Conservation (phyloP, 1,139 yeast genomes). For the Ogataea hybrid region DNA sequence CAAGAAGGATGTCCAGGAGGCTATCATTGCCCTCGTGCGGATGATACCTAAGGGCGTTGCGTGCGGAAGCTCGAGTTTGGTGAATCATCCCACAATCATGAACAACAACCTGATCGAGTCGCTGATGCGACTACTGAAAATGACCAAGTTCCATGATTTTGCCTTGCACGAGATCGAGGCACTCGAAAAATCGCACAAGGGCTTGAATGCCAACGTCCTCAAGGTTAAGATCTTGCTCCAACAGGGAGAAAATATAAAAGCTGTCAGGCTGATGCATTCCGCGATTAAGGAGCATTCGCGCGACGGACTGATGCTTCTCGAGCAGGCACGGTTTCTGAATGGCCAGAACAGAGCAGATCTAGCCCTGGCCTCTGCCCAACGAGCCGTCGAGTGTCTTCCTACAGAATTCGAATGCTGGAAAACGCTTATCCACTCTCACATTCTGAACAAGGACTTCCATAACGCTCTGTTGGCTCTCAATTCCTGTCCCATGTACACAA, state of each 20-base stretch:
- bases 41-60: conserved; percentile 66
- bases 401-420: conserved; percentile 87
- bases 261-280: conserved; percentile 63
- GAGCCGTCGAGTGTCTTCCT: conserved; percentile 79
- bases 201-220: conserved; percentile 47
- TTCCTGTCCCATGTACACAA: conserved; percentile 88
- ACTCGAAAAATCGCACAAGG: conserved; percentile 29
- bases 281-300: conserved; percentile 59
- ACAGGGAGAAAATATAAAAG: conserved; percentile 76
- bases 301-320: conserved; percentile 54
- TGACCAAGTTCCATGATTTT: conserved; percentile 61
- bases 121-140: conserved; percentile 57
- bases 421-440: conserved; percentile 67
- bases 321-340: conserved; percentile 74
- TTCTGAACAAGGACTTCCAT: conserved; percentile 65
- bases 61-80: conserved; percentile 60
- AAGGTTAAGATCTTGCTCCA: conserved; percentile 51
- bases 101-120: conserved; percentile 80
- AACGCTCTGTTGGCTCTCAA: conserved; percentile 81
- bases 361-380: conserved; percentile 71
- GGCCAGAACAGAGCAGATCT: conserved; percentile 63
- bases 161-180: conserved; percentile 54
- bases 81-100: conserved; percentile 66
- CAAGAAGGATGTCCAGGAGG: conserved; percentile 47
- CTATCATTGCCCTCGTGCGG: conserved; percentile 58